Conservation (phyloP, 2,329 filamentous ascomycete species). For the Xylaria sp. region DNA sequence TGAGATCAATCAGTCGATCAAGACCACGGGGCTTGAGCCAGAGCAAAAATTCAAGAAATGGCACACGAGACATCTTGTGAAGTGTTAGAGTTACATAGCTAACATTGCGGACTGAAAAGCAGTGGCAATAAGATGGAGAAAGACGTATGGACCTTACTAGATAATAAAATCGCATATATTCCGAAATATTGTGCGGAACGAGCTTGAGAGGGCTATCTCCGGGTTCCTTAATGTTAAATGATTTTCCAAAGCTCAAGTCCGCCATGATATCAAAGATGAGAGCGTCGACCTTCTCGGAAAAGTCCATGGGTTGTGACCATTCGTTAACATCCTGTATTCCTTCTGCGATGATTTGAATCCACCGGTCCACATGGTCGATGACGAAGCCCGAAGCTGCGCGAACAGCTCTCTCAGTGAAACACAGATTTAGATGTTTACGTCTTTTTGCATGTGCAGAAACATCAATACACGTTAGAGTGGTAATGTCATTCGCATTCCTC, state of each 20-base stretch:
- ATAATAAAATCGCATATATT: neutral
- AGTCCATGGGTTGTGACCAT: slow-evolving; percentile 37
- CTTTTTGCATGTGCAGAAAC: slow-evolving; percentile 34
- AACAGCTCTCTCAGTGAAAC: slow-evolving; percentile 42
- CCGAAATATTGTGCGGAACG: slow-evolving; percentile 10
- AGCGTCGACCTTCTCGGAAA: slow-evolving; percentile 22
- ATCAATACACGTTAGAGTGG: slow-evolving; percentile 37
- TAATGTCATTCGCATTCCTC: slow-evolving; percentile 25
- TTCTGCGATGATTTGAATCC: slow-evolving; percentile 35
- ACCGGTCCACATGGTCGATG: slow-evolving; percentile 40
- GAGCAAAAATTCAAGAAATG: slow-evolving; percentile 21
- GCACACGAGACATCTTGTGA: slow-evolving; percentile 35
- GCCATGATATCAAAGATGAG: slow-evolving; percentile 40
- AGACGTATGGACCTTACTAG: neutral
- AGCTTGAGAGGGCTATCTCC: slow-evolving; percentile 36
- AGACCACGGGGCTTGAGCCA: slow-evolving; percentile 42
- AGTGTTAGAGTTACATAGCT: neutral
- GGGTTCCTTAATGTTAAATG: slow-evolving; percentile 44
- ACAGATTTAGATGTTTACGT: slow-evolving; percentile 38
- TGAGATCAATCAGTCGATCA: slow-evolving; percentile 27
- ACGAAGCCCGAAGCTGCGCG: slow-evolving; percentile 38
- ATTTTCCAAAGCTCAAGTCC: slow-evolving; percentile 41
- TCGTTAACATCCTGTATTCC: neutral
- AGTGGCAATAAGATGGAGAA: no score
- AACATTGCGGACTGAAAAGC: no score